Conservation (phyloP, 2,329 filamentous ascomycete genomes). For the Trichoderma atroviride region DNA sequence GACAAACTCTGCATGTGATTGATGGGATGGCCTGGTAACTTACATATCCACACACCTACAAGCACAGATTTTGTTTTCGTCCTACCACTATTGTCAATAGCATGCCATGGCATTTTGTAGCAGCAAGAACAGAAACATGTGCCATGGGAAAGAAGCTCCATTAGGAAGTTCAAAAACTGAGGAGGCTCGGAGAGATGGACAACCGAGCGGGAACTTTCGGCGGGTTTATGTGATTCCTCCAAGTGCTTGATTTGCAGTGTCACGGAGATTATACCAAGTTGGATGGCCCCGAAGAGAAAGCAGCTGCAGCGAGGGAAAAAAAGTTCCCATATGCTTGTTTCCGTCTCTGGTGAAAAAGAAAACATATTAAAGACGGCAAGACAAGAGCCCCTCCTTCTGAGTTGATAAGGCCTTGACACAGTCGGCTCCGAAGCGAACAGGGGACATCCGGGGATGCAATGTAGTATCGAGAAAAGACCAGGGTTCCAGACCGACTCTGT, state of each 20-base stretch:
- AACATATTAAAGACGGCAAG: background rate
- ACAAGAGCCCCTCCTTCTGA: background rate
- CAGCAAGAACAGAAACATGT: background rate
- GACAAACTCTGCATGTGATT: background rate
- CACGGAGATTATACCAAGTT: background rate
- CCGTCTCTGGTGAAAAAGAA: background rate
- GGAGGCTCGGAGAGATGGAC: background rate
- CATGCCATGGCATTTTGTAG: background rate
- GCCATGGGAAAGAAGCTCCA: background rate
- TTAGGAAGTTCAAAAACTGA: background rate
- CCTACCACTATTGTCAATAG: background rate
- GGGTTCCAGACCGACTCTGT: constrained; percentile 10
- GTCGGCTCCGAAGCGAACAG: background rate
- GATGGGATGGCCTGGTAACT: background rate
- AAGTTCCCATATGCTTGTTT: background rate
- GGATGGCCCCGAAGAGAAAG: background rate
- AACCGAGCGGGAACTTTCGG: background rate
- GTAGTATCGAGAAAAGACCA: background rate
- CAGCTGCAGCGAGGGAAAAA: background rate
- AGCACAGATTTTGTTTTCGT: background rate
- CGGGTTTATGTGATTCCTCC: background rate
- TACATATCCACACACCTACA: background rate
- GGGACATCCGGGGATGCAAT: background rate
- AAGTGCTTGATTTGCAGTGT: background rate
- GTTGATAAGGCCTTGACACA: background rate